Base-by-base conservation (phyloP, 1,284 basidiomycete species). In the Pseudozyma tsukubaensis region DNA sequence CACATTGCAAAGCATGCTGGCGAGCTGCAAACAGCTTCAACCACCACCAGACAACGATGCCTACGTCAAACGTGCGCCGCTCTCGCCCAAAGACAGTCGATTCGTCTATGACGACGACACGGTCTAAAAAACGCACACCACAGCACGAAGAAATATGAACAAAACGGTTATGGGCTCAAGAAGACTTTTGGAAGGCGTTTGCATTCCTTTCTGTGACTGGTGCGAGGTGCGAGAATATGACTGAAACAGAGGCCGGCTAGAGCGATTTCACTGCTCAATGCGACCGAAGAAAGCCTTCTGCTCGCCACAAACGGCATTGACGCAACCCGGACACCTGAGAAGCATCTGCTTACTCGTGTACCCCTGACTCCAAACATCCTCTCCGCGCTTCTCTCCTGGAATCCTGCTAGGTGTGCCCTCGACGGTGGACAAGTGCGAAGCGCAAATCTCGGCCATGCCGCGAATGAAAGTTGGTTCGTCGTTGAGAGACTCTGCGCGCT, bases 391-490 rank as follows among this genome's bases (percentile, higher is more conserved):
- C 24, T 70, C 65, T 16, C 53, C 62, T n/a, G 39, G 12, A 37
- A 61, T 57, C 47, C 59, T 56, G 52, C 56, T 68, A n/a, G 71
- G 50, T 10, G 62, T 65, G 14, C 61, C 55, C 34, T 68, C 59
- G 35, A 68, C 56, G 1, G 68, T 63, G 16, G 65, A 72, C 18
- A 99, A 87, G 85, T 99, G 97, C 58, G 89, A 87, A n/a, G 90
- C 88, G 35, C 91, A 91, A 63, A 99, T 91, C 85, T 99, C 96
- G 3, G 97, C 96, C 32, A 99, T 88, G 3, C 95, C 95, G n/a
- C 93, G 91, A 75, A 97, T 91, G 86, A 99, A 99, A 57, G 95
- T 93, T 0, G 97, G 96, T n/a, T 94, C 95, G 72, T 92, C 94
- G 85, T 99, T 99, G 65, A 99, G 88, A n/a, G 94, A 96, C 76